Base-by-base conservation (phyloP, 2,329 filamentous ascomycete genomes). In the Dactylellina parvicollis region DNA sequence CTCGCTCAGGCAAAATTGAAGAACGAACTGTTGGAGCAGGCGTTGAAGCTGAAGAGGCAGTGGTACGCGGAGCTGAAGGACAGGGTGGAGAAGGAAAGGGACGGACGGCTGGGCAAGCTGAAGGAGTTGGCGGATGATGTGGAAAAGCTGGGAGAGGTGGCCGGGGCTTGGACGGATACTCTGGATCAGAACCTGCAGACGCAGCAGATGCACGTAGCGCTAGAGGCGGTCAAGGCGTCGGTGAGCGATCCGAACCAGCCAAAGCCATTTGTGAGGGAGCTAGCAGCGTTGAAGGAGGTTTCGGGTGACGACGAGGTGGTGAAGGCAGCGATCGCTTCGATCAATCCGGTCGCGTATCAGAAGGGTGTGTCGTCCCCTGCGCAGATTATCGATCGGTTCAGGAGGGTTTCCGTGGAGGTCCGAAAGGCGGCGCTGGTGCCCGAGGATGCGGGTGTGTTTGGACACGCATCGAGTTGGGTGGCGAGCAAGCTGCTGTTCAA, bases 401-500 rank as follows among this genome's bases (percentile, higher is more conserved):
- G 95, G 44, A 90, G 92, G 55, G 95, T 99, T 14, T 92, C 95
- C 1, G 84, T 84, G 65, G 95, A 99, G 83, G 95, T 99, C 40
- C 88, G 95, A 80, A 99, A 99, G 85, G 95, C 95, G 18, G 90
- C 90, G 46, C 86, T 99, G 55, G 85, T 99, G 14, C 95, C 95
- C 12, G 93, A 96, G 76, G 90, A 97, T 79, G 95, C 95, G 0
- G 95, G 95, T 77, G 91, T 99, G 24, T 94, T 95, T 18, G 95
- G 91, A 78, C 95, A 99, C 81, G 92, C 94, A 2, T 94, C 92
- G 44, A 95, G 91, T 80, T 90, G 92, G 81, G 85, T 96, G 49
- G 84, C 99, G 78, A 96, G 92, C 84, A 96, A 96, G 83, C 86
- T 98, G 57, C 88, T 98, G 83, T 98, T 99, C 87, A 92, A 92